These are phyloP conservation scores for Lactarius sp. DNA, from an alignment of 768 basidiomycete species.

Conservation along the genomic window DNA sequence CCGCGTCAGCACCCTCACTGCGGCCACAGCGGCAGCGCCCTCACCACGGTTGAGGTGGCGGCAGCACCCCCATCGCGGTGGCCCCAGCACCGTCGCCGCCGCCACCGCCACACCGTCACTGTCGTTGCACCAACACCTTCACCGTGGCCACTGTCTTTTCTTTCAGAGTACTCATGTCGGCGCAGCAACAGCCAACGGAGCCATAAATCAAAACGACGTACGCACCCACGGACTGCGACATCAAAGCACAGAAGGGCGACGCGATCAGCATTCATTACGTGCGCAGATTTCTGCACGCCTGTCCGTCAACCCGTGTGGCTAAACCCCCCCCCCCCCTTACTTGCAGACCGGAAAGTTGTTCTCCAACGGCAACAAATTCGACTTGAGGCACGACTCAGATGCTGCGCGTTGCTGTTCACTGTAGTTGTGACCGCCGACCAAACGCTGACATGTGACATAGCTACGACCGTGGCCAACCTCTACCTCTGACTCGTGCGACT, in stretches of 20 bases:
- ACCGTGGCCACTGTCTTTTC: conserved; percentile 44
- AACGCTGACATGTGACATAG: conserved; percentile 34
- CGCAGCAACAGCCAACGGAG: conserved; percentile 44
- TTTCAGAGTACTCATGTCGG: conserved; percentile 44
- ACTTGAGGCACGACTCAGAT: conserved; percentile 60
- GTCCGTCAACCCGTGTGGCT: not conserved
- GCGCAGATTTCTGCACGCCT: conserved; percentile 28
- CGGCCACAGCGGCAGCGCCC: no score
- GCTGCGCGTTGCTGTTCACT: not conserved
- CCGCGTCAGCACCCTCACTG: no score
- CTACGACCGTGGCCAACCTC: conserved; percentile 65
- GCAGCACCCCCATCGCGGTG: no score
- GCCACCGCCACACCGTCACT: no score
- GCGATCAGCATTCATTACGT: conserved; percentile 75
- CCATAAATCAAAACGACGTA: conserved; percentile 60
- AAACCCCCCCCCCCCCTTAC: conserved; percentile 13
- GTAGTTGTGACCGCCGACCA: no score
- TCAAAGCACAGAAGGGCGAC: conserved; percentile 58
- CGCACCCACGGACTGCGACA: conserved; percentile 51
- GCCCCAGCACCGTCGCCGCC: no score
- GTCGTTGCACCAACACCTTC: no score
- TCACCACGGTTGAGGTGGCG: no score
- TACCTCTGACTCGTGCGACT: conserved; percentile 69
- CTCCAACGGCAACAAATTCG: conserved; percentile 75
- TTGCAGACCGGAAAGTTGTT: conserved; percentile 84